These are phyloP conservation scores for Porphyra umbilicalis DNA, from an alignment of 31 red algal genomes.

Conservation along the genomic window DNA sequence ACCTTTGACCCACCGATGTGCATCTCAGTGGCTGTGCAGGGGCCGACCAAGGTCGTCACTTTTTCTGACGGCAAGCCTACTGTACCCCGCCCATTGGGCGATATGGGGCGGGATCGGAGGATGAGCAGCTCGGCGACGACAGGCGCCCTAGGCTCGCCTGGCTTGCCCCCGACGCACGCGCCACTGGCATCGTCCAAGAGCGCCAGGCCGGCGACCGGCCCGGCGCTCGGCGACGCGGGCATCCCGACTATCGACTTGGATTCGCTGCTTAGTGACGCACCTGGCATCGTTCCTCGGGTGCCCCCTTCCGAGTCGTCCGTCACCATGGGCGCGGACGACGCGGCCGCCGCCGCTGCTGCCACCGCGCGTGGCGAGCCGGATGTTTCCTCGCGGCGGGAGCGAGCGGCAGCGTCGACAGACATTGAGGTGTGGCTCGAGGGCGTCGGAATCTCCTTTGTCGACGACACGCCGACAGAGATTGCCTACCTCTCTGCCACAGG, in stretches of 20 bases:
- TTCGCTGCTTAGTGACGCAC: neutral
- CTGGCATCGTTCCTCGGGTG: neutral
- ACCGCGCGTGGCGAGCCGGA: too few species aligned
- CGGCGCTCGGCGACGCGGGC: neutral
- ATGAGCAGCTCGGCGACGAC: neutral
- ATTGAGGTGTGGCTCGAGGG: constrained; percentile 46
- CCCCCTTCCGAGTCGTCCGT: neutral
- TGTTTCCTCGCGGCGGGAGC: neutral
- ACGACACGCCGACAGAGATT: constrained; percentile 43
- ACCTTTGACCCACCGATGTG: constrained; percentile 28
- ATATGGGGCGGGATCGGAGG: neutral
- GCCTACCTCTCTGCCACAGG: constrained; percentile 38
- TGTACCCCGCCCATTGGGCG: neutral
- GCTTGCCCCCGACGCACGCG: neutral
- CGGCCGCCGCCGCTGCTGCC: too few species aligned
- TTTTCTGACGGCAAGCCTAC: constrained; percentile 57
- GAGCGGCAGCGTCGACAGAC: constrained; percentile 10
- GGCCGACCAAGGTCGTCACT: constrained; percentile 81
- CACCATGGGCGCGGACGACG: neutral
- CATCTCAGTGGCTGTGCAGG: constrained; percentile 56
- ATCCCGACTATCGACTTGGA: neutral
- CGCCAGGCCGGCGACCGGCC: neutral
- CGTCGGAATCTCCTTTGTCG: constrained; percentile 72
- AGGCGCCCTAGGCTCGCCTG: neutral
- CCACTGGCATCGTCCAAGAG: neutral